A percentile compares a stretch with the other conserved stretches of the same genome.
These are phyloP conservation scores for Nakaseomyces sp. DNA, from an alignment of 1,139 yeast species.

Conservation along the genomic window DNA sequence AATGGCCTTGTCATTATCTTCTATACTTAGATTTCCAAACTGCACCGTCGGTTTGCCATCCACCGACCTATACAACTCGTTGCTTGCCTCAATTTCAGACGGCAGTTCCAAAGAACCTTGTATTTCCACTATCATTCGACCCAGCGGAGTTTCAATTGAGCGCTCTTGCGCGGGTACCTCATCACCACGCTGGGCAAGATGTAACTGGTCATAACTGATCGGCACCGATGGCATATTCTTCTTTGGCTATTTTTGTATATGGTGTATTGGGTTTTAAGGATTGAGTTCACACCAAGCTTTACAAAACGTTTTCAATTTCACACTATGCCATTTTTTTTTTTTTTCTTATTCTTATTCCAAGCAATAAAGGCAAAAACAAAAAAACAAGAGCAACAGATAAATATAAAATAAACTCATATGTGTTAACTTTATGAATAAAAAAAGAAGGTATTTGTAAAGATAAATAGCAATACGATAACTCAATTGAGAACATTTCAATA, in stretches of 20 bases:
- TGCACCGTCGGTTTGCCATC: constrained; percentile 38
- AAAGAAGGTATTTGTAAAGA: too few relatives aligned
- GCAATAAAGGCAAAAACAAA: too few relatives aligned
- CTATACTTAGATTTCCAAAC: constrained; percentile 52
- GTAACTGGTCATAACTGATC: constrained; percentile 18
- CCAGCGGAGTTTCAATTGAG: constrained; percentile 39
- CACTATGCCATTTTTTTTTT: too few relatives aligned
- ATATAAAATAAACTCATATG: too few relatives aligned
- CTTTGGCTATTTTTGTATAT: too few relatives aligned
- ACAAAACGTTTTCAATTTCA: too few relatives aligned
- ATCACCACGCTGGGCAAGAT: neutral
- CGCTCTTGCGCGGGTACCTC: constrained; percentile 13
- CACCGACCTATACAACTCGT: constrained; percentile 26
- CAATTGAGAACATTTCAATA: too few relatives aligned
- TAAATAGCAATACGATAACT: neutral
- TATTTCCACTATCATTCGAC: constrained; percentile 54
- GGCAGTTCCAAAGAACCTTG: constrained; percentile 65
- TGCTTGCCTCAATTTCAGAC: constrained; percentile 29
- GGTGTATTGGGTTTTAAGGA: too few relatives aligned
- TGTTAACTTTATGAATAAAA: too few relatives aligned
- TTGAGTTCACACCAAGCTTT: too few relatives aligned
- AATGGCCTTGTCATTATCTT: constrained; percentile 44
- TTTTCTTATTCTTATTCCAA: too few relatives aligned
- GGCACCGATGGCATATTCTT: constrained; percentile 23
- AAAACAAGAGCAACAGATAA: too few relatives aligned